Base-by-base conservation (phyloP, 805 yeast species). In the Henningerozyma blattae region DNA sequence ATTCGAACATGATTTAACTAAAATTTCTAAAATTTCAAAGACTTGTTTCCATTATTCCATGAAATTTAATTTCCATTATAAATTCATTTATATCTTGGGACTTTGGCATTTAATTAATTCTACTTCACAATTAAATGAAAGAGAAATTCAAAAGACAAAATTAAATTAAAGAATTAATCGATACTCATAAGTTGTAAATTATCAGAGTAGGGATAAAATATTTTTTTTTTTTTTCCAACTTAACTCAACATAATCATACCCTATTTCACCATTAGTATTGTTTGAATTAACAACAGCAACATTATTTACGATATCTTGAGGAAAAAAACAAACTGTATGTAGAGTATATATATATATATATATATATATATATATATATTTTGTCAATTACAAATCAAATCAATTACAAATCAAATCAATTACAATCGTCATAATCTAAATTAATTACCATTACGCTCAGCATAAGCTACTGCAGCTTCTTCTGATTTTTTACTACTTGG, bases 401-500 rank as follows among this genome's bases (percentile, higher is more conserved):
- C n/a, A n/a, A n/a, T n/a, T n/a, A 8, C 13, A 22, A 13, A 13
- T 22, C 13, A 8, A 22, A 9, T 22, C 12, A 13, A 22, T 8
- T 22, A 22, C 8, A 22, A 22, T 22, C 8, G 8, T 22, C 24
- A 25, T 25, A 13, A 25, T 27, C 17, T 15, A 15, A 9, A 7
- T 15, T 27, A 15, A 8, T 5, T n/a, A 27, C 15, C 15, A 15
- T 14, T 15, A 9, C 18, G 7, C 9, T 27, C 17, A 12, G 41
- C 50, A 38, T 54, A 55, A 5, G 50, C 50, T 20, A 40, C 52
- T 16, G 50, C 36, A 3, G 59, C 60, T 18, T 42, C 41, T 31
- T 58, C 58, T 5, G 66, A 59, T 37, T 56, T 59, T 39, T 51
- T 47, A 42, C 65, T 60, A 30, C 64, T 54, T 32, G 51, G 62